Evolutionary conservation across 768 basidiomycete genomes (phyloP).

Genomic region (Boletus sp.): DNA sequence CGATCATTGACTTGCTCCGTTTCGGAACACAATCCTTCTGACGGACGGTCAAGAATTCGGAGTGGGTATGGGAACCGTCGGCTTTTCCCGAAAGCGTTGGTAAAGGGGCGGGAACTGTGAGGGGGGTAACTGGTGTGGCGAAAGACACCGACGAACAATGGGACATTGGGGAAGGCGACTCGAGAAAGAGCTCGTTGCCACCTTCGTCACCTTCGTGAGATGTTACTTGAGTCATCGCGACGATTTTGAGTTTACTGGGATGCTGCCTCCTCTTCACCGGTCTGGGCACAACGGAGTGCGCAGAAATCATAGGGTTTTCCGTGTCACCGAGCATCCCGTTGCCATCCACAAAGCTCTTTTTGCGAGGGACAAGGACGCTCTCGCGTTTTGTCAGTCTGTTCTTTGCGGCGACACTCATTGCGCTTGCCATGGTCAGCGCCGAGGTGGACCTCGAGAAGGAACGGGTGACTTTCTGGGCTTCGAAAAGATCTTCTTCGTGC

Average conservation of each 20-base stretch:
- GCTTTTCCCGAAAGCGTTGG: conserved; percentile 10
- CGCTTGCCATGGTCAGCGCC: conserved; percentile 55
- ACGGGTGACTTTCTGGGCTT: conserved; percentile 43
- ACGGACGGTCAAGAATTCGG: conserved; percentile 26
- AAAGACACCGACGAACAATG: conserved; percentile 36
- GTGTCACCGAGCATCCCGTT: conserved; percentile 13
- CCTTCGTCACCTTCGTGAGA: conserved; percentile 27
- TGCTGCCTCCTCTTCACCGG: conserved; percentile 18
- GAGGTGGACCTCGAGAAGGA: conserved; percentile 55
- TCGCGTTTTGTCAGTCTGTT: conserved; percentile 62
- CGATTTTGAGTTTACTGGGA: conserved; percentile 30
- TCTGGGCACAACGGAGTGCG: conserved; percentile 7
- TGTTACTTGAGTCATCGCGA: conserved; percentile 17
- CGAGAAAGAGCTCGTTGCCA: conserved; percentile 16
- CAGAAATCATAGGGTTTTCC: conserved; percentile 8
- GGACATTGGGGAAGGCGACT: conserved; percentile 40
- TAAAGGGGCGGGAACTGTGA: conserved; percentile 14
- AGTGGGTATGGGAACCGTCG: conserved; percentile 19
- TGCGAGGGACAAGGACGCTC: conserved; percentile 63
- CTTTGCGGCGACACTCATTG: conserved; percentile 52
- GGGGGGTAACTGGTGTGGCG: conserved; percentile 23
- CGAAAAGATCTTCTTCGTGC: conserved; percentile 63
- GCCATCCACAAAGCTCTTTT: conserved; percentile 45
- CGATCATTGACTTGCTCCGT: conserved; percentile 53
- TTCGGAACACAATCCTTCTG: conserved; percentile 34